Conservation (phyloP, 129 eudicot genomes). For the Flaveria brownii region DNA sequence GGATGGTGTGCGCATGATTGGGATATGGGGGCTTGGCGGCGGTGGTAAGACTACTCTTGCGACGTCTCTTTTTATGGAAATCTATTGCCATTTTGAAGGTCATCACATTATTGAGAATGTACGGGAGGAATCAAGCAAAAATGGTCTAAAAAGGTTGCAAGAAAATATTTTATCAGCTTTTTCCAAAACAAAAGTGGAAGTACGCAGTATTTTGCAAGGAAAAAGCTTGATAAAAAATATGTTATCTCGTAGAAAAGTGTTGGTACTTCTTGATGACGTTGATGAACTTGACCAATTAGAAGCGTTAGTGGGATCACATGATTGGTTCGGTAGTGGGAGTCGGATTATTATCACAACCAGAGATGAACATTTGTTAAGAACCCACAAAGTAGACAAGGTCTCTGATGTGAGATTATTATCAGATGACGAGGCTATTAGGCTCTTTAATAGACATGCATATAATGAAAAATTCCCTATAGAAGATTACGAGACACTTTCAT, state of each 20-base stretch:
- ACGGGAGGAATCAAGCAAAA: neutral
- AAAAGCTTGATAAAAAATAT: neutral
- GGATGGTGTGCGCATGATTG: conserved; percentile 18
- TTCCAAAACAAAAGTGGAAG: neutral
- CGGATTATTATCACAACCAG: conserved; percentile 20
- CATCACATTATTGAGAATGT: neutral
- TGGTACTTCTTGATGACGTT: conserved; percentile 24
- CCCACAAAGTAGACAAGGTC: neutral
- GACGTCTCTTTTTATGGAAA: neutral
- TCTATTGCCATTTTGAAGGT: neutral
- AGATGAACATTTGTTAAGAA: conserved; percentile 3
- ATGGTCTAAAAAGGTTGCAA: neutral
- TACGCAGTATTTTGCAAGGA: neutral
- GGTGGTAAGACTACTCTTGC: conserved; percentile 3
- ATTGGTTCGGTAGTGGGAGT: conserved; percentile 24
- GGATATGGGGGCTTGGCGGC: conserved; percentile 7
- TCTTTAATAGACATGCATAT: conserved; percentile 13
- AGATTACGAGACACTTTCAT: conserved; percentile 2
- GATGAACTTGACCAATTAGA: neutral
- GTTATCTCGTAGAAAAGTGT: conserved; percentile 18
- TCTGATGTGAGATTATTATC: neutral
- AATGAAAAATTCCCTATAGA: neutral
- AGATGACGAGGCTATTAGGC: neutral
- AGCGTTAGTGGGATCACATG: neutral
- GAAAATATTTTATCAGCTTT: neutral